phyloP scores from a whole-genome alignment of 106 monocot species.

The Ottelia alismoides region DNA sequence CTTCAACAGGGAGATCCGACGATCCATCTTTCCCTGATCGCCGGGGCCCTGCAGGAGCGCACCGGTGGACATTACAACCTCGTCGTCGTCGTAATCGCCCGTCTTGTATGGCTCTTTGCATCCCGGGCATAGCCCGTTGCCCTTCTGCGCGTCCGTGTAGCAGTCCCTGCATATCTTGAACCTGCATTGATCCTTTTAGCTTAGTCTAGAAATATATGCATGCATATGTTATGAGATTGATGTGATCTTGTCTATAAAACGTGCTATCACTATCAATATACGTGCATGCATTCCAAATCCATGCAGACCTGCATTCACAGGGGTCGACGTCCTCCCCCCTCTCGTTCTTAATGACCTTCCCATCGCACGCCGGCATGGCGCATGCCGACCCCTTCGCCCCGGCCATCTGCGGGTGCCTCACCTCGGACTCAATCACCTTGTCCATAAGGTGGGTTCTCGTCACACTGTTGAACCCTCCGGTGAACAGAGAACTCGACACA shows the following conservation, averaged over 20 bases:
- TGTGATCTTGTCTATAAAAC: too few relatives aligned
- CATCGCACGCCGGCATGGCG: slow-evolving; percentile 48
- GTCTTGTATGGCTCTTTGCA: slow-evolving; percentile 70
- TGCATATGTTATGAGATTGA: too few relatives aligned
- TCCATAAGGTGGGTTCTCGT: slow-evolving; percentile 71
- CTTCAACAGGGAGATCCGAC: slow-evolving; percentile 21
- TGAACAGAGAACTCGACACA: slow-evolving; percentile 79
- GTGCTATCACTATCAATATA: too few relatives aligned
- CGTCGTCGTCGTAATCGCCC: slow-evolving; percentile 29
- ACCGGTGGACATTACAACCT: slow-evolving; percentile 1
- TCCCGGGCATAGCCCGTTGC: slow-evolving; percentile 42
- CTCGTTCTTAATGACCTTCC: slow-evolving; percentile 30
- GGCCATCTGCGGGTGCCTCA: slow-evolving; percentile 26
- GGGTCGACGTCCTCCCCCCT: slow-evolving; percentile 36
- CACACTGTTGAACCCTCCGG: slow-evolving; percentile 79
- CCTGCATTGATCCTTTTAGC: too few relatives aligned
- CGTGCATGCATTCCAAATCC: too few relatives aligned
- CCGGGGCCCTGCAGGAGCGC: slow-evolving; percentile 8
- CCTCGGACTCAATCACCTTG: slow-evolving; percentile 31
- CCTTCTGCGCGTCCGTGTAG: slow-evolving; percentile 48
- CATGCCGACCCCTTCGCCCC: slow-evolving; percentile 53
- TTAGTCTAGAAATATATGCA: too few relatives aligned
- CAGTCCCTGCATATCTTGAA: slow-evolving; percentile 70
- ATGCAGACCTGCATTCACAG: slow-evolving; percentile 86
- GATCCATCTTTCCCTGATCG: slow-evolving; percentile 15